Base-by-base conservation (phyloP, 768 basidiomycete species). In the Amanita rubescens region DNA sequence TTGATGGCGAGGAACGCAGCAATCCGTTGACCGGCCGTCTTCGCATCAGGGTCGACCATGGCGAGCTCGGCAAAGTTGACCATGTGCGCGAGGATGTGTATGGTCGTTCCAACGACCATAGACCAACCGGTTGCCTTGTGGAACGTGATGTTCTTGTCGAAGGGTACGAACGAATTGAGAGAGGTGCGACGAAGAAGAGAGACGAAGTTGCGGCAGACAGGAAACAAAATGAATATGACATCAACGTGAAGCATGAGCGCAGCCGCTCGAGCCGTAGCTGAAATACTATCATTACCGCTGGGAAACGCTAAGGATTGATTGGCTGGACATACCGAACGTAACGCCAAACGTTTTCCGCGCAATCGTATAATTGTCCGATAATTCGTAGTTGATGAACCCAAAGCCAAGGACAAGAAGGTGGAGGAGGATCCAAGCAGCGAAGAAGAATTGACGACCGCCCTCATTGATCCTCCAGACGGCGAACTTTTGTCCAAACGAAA, bases 381-480 rank as follows among this genome's bases (percentile, higher is more conserved):
- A 65, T 20, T 80, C 71, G 69, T 92, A 94, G 69, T 90, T 76
- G 54, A 90, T 54, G 62, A 85, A 78, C 2, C 91, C 93, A 58
- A 96, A 82, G 37, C 75, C 74, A 51, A 83, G 79, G 49, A 93
- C 90, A 32, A 94, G 69, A 35, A 84, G 55, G 58, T 97, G 94
- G 30, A 95, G 77, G 66, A 91, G 70, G 48, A 94, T 71, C 82
- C 87, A 96, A 57, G 82, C 67, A 52, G 70, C 77, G 70, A 94
- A 90, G 75, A 94, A 91, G 35, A 94, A 60, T 51, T 80, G 75
- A 41, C 78, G 77, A 12, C 87, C 82, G 62, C 94, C 94, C 64
- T 94, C 93, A 65, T 94, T 94, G 67, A 94, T 90, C 87, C 92
- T 87, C 93, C 93, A 95, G n/a, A 82, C 60, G 59, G 77, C 75